These are phyloP conservation scores for Euphrasia confusa DNA, from an alignment of 257 asterid genomes.

Conservation along the genomic window DNA sequence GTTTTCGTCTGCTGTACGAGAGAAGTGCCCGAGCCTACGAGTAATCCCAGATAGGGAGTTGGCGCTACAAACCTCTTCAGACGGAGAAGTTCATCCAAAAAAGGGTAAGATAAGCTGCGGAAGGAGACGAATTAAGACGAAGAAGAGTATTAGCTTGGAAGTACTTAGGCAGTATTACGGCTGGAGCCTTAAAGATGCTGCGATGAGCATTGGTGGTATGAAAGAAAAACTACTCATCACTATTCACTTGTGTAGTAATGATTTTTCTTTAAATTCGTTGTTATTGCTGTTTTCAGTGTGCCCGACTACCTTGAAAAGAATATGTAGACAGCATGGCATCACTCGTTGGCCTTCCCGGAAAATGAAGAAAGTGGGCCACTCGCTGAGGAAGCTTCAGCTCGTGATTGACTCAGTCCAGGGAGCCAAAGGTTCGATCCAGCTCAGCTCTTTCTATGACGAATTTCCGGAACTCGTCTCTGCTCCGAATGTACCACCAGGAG, in stretches of 20 bases:
- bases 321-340: constrained; percentile 85
- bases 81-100: constrained; percentile 17
- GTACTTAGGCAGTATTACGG: constrained; percentile 65
- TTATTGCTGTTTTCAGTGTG: constrained; percentile 50
- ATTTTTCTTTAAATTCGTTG: neutral
- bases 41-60: constrained; percentile 48
- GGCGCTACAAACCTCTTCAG: constrained; percentile 31
- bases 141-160: constrained; percentile 72
- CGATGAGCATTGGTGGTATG: constrained; percentile 75
- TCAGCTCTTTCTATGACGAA: constrained; percentile 67
- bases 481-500: constrained; percentile 41
- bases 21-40: constrained; percentile 39
- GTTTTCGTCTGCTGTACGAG: constrained; percentile 39
- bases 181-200: constrained; percentile 86
- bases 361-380: constrained; percentile 83
- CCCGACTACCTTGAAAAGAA: constrained; percentile 83
- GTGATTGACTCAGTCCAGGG: constrained; percentile 85
- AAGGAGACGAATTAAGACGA: constrained; percentile 54
- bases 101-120: constrained; percentile 27
- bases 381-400: constrained; percentile 69
- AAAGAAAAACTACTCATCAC: constrained; percentile 13
- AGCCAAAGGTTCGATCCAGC: constrained; percentile 65
- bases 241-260: neutral
- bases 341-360: constrained; percentile 83
- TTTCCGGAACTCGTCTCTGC: constrained; percentile 61